Base-by-base conservation (phyloP, 441 rosid genomes). In the Hypseocharis bilobata region DNA sequence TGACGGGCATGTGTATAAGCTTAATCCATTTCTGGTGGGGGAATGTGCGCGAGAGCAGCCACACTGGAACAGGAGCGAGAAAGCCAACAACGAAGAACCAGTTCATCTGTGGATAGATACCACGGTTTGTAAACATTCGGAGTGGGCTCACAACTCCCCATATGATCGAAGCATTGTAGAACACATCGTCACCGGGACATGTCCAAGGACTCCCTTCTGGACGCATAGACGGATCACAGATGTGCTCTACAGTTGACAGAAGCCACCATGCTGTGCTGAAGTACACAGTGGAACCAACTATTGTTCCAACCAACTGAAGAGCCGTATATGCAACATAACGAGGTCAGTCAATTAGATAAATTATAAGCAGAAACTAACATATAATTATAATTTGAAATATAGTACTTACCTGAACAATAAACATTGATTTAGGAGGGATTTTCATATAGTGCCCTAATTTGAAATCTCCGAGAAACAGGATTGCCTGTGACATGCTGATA, bases 371-470 rank as follows among this genome's bases (percentile, higher is more conserved):
- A n/a, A n/a, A n/a, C n/a, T n/a, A n/a, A n/a, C n/a, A n/a, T n/a
- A n/a, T n/a, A n/a, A n/a, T n/a, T n/a, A n/a, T n/a, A n/a, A n/a
- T n/a, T n/a, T n/a, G n/a, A n/a, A n/a, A n/a, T n/a, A n/a, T n/a
- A n/a, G n/a, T n/a, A n/a, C n/a, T n/a, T n/a, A n/a, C 70, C 70
- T 67, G 70, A 28, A 51, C 68, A 16, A 54, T 26, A 44, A 70
- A 70, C 73, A 70, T 70, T 0, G 73, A 62, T n/a, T 55, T 70
- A 1, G 73, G 73, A 19, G 73, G 73, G 32, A 63, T 70, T 11
- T 70, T 70, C 73, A 70, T 63, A 47, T 70, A 70, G 36, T 70
- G 68, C 2, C 73, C 73, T 2, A 70, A 45, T 45, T 70, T 70
- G 66, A 70, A 70, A 27, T 63, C 73, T 22, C 23, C n/a, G 0